These are phyloP conservation scores for Termitomyces bulborhizus DNA, from an alignment of 768 basidiomycete species.

Conservation along the genomic window DNA sequence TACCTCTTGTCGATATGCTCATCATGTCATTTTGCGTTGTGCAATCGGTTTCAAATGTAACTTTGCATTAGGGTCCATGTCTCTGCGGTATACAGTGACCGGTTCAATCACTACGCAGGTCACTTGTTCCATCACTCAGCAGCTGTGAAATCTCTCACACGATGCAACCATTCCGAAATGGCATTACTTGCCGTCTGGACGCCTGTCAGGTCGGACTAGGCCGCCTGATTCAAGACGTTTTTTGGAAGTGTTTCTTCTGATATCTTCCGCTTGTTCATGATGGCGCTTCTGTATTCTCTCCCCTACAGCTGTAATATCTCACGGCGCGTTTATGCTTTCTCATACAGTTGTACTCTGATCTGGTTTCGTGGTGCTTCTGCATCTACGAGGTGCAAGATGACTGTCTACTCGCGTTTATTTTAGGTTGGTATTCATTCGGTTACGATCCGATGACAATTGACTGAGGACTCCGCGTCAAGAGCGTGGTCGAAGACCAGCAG, in stretches of 20 bases:
- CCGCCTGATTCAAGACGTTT: no score
- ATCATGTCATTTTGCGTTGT: not conserved
- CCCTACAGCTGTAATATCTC: no score
- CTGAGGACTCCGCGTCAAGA: constrained; percentile 18
- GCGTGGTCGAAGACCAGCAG: constrained; percentile 18
- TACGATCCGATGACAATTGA: constrained; percentile 1
- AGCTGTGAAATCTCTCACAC: no score
- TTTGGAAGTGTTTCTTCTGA: no score
- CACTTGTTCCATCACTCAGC: no score
- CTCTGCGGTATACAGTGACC: no score
- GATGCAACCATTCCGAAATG: no score
- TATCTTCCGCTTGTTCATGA: not conserved
- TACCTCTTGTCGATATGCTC: not conserved
- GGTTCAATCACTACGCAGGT: no score
- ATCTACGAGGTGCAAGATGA: not conserved
- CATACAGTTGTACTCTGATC: no score
- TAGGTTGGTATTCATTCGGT: constrained; percentile 22
- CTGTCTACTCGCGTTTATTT: constrained; percentile 12
- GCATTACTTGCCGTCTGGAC: no score
- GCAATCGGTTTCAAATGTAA: not conserved
- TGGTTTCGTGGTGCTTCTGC: not conserved
- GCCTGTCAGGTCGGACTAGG: no score
- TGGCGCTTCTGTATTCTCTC: not conserved
- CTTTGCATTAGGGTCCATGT: not conserved
- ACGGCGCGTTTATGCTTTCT: no score